A percentile compares a stretch with the other conserved stretches of the same genome.
phyloP scores from a whole-genome alignment of 2,329 filamentous ascomycete species.

The Orbilia blumenaviensis region DNA sequence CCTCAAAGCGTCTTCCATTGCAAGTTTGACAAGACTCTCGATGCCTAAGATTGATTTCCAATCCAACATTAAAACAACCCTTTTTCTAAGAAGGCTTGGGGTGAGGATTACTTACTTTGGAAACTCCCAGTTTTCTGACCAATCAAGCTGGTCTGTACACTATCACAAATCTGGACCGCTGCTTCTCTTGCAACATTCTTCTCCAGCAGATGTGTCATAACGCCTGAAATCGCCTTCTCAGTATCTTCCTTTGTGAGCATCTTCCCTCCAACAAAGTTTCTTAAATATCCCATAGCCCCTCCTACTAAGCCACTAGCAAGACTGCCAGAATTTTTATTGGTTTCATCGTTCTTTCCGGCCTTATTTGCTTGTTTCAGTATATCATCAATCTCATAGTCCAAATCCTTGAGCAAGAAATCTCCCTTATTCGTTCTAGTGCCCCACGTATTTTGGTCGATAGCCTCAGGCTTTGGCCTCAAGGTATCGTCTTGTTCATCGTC shows the following conservation, averaged over 20 bases:
- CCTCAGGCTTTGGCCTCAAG: constrained; percentile 70
- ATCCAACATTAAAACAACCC: constrained; percentile 54
- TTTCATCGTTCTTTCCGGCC: constrained; percentile 65
- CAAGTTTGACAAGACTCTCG: constrained; percentile 80
- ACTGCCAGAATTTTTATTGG: constrained; percentile 76
- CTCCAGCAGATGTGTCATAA: constrained; percentile 92
- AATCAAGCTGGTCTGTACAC: constrained; percentile 87
- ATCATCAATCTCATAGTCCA: constrained; percentile 90
- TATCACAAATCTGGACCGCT: constrained; percentile 86
- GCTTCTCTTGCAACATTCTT: constrained; percentile 98
- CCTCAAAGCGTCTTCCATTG: constrained; percentile 89
- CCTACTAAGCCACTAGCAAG: constrained; percentile 73
- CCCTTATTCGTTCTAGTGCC: constrained; percentile 85
- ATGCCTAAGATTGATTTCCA: constrained; percentile 66
- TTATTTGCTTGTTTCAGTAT: constrained; percentile 84
- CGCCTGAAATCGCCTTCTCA: constrained; percentile 89
- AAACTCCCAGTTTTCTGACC: constrained; percentile 92
- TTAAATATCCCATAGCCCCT: constrained; percentile 73
- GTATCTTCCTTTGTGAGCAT: constrained; percentile 87
- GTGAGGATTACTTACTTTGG: constrained; percentile 67
- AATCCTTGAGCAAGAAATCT: constrained; percentile 90
- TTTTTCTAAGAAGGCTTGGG: background rate
- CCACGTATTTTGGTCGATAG: constrained; percentile 81
- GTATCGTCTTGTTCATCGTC: constrained; percentile 67
- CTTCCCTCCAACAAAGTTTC: constrained; percentile 94